Conservation (phyloP, 2,329 filamentous ascomycete species). For the Lachnellula hyalina region DNA sequence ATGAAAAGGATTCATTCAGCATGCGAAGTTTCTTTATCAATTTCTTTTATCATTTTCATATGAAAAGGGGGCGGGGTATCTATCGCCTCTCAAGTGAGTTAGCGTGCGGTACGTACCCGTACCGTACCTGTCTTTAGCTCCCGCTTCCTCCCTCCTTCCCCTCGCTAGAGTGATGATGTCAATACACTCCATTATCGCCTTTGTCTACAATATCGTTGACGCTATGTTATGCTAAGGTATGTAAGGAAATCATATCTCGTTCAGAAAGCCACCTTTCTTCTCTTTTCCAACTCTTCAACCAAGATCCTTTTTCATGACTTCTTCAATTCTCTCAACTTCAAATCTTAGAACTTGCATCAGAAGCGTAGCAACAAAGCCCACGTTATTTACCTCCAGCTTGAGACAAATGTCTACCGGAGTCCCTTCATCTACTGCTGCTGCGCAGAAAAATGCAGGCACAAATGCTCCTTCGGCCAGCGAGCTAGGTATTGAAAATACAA, state of each 20-base stretch:
- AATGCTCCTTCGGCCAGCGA: slow-evolving; percentile 1
- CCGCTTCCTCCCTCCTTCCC: not conserved
- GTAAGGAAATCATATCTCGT: not conserved
- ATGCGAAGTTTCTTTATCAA: slow-evolving; percentile 8
- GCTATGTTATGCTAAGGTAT: too few species aligned
- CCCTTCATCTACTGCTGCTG: slow-evolving; percentile 27
- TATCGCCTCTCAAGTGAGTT: not conserved
- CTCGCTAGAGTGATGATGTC: slow-evolving; percentile 16
- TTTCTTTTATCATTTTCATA: slow-evolving; percentile 38
- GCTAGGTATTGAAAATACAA: slow-evolving; percentile 45
- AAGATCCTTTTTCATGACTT: slow-evolving; percentile 2
- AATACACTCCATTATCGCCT: not conserved
- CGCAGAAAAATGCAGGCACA: slow-evolving; percentile 3
- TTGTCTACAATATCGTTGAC: too few species aligned
- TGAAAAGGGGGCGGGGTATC: too few species aligned
- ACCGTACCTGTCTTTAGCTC: slow-evolving; percentile 2
- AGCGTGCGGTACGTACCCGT: too few species aligned
- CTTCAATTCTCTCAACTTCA: slow-evolving; percentile 4
- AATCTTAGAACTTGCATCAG: not conserved
- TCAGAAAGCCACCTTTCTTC: not conserved
- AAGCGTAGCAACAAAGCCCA: not conserved
- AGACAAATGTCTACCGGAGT: slow-evolving; percentile 26
- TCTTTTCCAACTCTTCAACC: not conserved
- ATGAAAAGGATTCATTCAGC: not conserved
- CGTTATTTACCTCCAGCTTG: not conserved